Evolutionary conservation across 208 protist species (phyloP), one percentile per base, ranked within the genome.

Genomic region (Crithidia bombi): DNA sequence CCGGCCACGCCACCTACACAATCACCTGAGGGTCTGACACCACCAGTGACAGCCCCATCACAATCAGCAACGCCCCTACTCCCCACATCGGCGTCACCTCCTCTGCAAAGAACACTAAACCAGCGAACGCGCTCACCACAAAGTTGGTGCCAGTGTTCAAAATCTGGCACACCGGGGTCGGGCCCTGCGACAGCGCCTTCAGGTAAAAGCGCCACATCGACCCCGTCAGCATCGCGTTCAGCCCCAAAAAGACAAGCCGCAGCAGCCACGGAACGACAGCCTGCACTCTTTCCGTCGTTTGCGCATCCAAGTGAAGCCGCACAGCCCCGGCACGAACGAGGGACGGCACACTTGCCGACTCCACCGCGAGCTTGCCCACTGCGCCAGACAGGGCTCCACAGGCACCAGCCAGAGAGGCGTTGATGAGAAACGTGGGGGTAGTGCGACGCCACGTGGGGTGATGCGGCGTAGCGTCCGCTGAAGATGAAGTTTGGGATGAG

Each of bases 181-280:
- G 83, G 0, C 91, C 91, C 23, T 84, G 82, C 11, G 83, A 84
- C 21, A 96, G 81, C 30, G 91, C 81, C 73, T 91, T 93, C 23
- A 96, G 23, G 54, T 93, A 91, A 75, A 85, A 92, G 26, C 88
- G 83, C 88, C 91, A 96, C 91, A 96, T 96, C 52, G 90, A 82
- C 52, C 69, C 88, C 11, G 88, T 96, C 62, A 81, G 84, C 41
- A 91, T 23, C 14, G 73, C 82, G 65, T 94, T 96, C 36, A 67
- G 23, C 3, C 67, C 52, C 51, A 92, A 86, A 21, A 87, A 78
- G 17, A 78, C 10, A 15, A 72, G 64, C 23, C 90, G 86, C 39
- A 90, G 25, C 39, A 70, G 61, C 69, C 79, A 73, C n/a, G 75
- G 57, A 9, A 81, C 65, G 7, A 62, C 58, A n/a, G 54, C 15